A percentile compares a stretch with the other conserved stretches of the same genome.
These are phyloP conservation scores for Babesia sp. DNA, from an alignment of 169 alveolate genomes.

Conservation along the genomic window DNA sequence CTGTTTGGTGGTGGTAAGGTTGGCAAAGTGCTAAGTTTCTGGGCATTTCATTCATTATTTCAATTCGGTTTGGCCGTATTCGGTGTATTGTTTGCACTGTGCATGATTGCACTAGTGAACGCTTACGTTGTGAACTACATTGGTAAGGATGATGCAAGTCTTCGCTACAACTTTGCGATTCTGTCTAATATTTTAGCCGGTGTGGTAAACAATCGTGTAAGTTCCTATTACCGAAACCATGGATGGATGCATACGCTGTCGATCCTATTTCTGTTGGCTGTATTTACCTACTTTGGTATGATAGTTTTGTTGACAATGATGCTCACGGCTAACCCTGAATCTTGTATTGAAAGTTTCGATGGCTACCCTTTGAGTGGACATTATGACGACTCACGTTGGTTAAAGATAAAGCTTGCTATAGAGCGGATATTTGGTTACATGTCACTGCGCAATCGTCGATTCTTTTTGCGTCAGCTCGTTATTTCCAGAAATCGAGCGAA, in stretches of 20 bases:
- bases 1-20: slow-evolving; percentile 14
- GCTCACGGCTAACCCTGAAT: slow-evolving; percentile 34
- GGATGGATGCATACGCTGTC: slow-evolving; percentile 22
- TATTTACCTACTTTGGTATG: slow-evolving; percentile 38
- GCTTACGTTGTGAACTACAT: slow-evolving; percentile 39
- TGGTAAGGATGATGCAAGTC: slow-evolving; percentile 3
- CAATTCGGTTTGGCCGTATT: not conserved
- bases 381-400: slow-evolving; percentile 25
- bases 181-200: slow-evolving; percentile 44
- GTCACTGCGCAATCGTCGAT: not conserved
- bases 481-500: not conserved
- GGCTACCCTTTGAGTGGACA: slow-evolving; percentile 3
- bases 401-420: not conserved
- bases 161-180: slow-evolving; percentile 30
- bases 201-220: slow-evolving; percentile 17
- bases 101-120: slow-evolving; percentile 24
- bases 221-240: slow-evolving; percentile 17
- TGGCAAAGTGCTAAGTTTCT: not conserved
- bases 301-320: slow-evolving; percentile 28
- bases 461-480: slow-evolving; percentile 14
- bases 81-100: not conserved
- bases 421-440: not conserved
- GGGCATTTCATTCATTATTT: slow-evolving; percentile 4
- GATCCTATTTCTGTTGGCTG: slow-evolving; percentile 6
- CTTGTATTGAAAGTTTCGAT: slow-evolving; percentile 3